Evolutionary conservation across 2,329 filamentous ascomycete species (phyloP), one percentile per base, ranked within the genome.

Genomic region (Coleophoma cylindrospora): DNA sequence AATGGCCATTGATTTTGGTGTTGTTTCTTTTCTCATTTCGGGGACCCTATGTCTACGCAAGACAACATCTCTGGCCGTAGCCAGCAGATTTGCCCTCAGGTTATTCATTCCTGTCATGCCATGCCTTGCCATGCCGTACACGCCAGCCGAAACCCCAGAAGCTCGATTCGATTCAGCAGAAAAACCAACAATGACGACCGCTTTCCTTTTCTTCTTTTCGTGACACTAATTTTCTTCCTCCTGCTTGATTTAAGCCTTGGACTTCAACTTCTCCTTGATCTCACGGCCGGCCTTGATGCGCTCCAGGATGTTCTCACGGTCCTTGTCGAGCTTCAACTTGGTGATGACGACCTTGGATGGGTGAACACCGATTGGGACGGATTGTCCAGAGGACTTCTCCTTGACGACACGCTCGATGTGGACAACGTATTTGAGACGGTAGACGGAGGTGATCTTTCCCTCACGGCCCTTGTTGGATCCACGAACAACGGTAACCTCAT

Each of bases 281-380:
- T 92, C 89, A 60, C 88, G 86, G 68, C 89, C 89, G 63, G 77
- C 74, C 76, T 86, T 85, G 79, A 88, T 90, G 76, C 89, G 84
- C 77, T 89, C 88, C 65, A 95, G 80, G 70, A 94, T 94, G 72
- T 77, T 79, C 82, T 94, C 89, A 65, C 89, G 87, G 77, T 95
- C 89, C 86, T 94, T 92, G 83, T 94, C 89, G 68, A 96, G 82
- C 88, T 97, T 96, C 74, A 97, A 84, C 85, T 96, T 96, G 79
- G 87, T 96, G 81, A 99, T 88, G 79, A 96, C 86, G 65, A 96
- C 90, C 77, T 97, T 97, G 77, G 88, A 95, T 68, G 94, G 87
- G 77, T 92, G 88, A 76, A 99, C 86, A 74, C 90, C 90, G 70
- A 97, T 81, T 59, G 92, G 92, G 51, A 97, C 91, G 72, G 84